These are phyloP conservation scores for Coelastrella sp. DNA, from an alignment of 139 green algal genomes.

Conservation along the genomic window DNA sequence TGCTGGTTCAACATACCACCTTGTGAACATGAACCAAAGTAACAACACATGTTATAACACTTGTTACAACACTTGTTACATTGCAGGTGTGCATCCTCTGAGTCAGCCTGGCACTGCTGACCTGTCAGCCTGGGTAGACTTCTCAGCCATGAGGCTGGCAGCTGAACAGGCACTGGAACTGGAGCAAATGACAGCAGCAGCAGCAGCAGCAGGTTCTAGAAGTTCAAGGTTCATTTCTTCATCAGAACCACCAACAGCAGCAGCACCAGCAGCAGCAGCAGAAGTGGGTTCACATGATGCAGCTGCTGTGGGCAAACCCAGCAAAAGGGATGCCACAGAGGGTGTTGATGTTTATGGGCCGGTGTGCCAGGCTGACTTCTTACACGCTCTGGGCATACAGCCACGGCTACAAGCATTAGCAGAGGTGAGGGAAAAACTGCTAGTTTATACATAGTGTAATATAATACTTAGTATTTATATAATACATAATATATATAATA, in stretches of 20 bases:
- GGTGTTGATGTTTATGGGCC: constrained; percentile 73
- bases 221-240: too few relatives aligned
- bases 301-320: background rate
- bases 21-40: too few relatives aligned
- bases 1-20: background rate
- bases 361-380: constrained; percentile 79
- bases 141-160: constrained; percentile 71
- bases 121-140: constrained; percentile 95
- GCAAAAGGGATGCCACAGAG: background rate
- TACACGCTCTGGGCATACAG: constrained; percentile 82
- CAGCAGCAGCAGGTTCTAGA: background rate
- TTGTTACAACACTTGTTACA: background rate
- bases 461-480: too few relatives aligned
- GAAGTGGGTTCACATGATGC: background rate
- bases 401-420: constrained; percentile 70
- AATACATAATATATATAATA: too few relatives aligned
- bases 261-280: constrained; percentile 2
- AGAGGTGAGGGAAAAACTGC: background rate
- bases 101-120: constrained; percentile 86
- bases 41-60: background rate
- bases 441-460: too few relatives aligned
- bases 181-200: constrained; percentile 3
- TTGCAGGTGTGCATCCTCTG: constrained; percentile 62
- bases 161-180: constrained; percentile 46
- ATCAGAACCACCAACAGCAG: background rate